A percentile compares a stretch with the other conserved stretches of the same genome.
Evolutionary conservation across 192 early-diverging fungal genomes (phyloP).

Genomic region (Lobulomyces angularis): DNA sequence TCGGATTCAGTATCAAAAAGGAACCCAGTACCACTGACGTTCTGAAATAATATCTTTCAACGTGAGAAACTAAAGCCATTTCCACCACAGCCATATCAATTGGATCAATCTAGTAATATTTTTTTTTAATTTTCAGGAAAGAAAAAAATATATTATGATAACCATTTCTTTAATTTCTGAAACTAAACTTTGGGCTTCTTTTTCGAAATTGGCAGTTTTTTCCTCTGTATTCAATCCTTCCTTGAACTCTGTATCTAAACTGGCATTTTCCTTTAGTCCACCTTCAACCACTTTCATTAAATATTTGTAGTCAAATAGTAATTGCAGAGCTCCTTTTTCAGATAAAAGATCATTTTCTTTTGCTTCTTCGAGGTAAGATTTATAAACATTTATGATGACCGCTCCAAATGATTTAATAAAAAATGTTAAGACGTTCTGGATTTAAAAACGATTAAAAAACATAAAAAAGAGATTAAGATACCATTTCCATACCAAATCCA

Average conservation of each 20-base stretch:
- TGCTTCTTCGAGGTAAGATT: no score
- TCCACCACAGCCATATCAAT: constrained; percentile 47
- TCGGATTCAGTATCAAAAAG: constrained; percentile 29
- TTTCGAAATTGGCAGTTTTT: constrained; percentile 5
- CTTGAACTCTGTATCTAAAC: neutral
- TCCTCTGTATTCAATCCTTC: constrained; percentile 1
- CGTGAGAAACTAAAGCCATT: constrained; percentile 28
- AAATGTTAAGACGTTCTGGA: no score
- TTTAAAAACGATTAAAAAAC: no score
- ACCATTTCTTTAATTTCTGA: constrained; percentile 18
- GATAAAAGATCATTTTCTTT: no score
- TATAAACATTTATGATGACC: no score
- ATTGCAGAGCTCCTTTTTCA: constrained; percentile 45
- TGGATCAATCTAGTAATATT: constrained; percentile 52
- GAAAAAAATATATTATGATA: neutral
- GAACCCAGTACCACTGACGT: constrained; percentile 40
- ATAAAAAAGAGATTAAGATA: no score
- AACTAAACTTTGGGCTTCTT: constrained; percentile 8
- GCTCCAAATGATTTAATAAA: no score
- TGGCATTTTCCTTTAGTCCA: neutral
- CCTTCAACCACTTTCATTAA: constrained; percentile 33
- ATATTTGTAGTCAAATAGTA: constrained; percentile 52
- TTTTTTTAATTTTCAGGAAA: neutral
- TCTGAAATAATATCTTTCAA: constrained; percentile 44
- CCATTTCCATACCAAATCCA: no score